Evolutionary conservation across 2,329 filamentous ascomycete genomes (phyloP), one percentile per base, ranked within the genome.

Genomic region (Hawksworthiomyces lignivorus): DNA sequence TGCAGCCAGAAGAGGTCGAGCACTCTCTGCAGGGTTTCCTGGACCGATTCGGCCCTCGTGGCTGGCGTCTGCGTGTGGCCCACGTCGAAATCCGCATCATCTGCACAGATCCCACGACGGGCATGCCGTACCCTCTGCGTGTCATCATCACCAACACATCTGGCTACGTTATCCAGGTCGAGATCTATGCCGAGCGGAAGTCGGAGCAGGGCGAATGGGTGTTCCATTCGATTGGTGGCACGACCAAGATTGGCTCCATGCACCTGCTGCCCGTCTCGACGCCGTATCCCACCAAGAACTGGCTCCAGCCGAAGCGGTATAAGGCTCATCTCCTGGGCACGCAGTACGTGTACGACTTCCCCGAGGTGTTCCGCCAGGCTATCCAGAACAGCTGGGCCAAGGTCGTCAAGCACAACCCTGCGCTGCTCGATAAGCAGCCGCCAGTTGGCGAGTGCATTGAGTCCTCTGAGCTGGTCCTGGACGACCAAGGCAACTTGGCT

Each of bases 271-370:
- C 89, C 5, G 89, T 97, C 51, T 85, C 81, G 33, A 89, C 88
- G 4, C 88, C 92, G 18, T 98, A 98, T 65, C 84, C 90, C 28
- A 96, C 90, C 59, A 98, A 98, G 80, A 94, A 96, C 66, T 94
- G 89, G 73, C 77, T 98, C 47, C 92, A 98, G 69, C 92, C 92
- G 49, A 97, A 97, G 81, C 82, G 92, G 55, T 97, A 98, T 81
- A 96, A 95, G 82, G 92, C 92, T 53, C 92, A 98, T 62, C 72
- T 97, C 48, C 96, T 98, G 89, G 92, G 92, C 50, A 98, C 92
- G 21, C 92, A 98, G 67, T 98, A 96, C 62, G 92, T 97, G 41
- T 98, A 98, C 63, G 92, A 98, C 66, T 98, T 98, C 83, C 92
- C 92, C 22, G 92, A 98, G 74, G 81, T 98, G 36, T 98, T 98